A percentile compares a stretch with the other conserved stretches of the same genome.
These are phyloP conservation scores for Acidomyces sp. DNA, from an alignment of 495 filamentous ascomycete species.

Conservation along the genomic window DNA sequence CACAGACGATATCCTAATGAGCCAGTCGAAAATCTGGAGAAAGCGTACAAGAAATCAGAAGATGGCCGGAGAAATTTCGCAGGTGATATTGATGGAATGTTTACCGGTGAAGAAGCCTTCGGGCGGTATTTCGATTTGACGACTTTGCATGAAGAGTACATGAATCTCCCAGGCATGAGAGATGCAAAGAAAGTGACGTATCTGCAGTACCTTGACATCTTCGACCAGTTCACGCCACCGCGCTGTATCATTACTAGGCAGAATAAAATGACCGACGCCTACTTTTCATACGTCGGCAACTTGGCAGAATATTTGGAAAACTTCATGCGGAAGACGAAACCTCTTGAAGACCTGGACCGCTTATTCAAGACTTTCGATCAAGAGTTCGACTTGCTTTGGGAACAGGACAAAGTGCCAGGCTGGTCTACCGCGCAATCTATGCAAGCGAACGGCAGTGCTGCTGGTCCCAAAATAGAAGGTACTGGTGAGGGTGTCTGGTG, in stretches of 20 bases:
- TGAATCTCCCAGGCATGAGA: constrained; percentile 66
- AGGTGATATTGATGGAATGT: constrained; percentile 73
- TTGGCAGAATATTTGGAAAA: constrained; percentile 71
- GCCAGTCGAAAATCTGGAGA: constrained; percentile 86
- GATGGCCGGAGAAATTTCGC: constrained; percentile 40
- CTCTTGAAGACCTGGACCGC: constrained; percentile 70
- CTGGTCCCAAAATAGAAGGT: constrained; percentile 36
- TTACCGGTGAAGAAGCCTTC: constrained; percentile 86
- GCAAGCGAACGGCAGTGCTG: constrained; percentile 33
- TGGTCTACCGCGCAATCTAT: constrained; percentile 49
- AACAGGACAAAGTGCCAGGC: constrained; percentile 59
- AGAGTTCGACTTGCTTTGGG: constrained; percentile 77
- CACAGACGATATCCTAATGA: constrained; percentile 88
- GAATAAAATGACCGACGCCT: constrained; percentile 80
- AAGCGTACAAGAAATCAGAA: constrained; percentile 67
- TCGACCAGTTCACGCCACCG: constrained; percentile 72
- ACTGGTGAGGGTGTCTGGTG: constrained; percentile 70
- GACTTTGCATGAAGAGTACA: constrained; percentile 66
- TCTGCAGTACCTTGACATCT: constrained; percentile 77
- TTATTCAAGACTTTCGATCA: constrained; percentile 59
- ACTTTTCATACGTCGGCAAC: constrained; percentile 76
- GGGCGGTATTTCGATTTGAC: constrained; percentile 86
- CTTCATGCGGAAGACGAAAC: constrained; percentile 68
- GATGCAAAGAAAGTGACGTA: constrained; percentile 60
- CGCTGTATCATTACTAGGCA: constrained; percentile 53